A percentile compares a stretch with the other conserved stretches of the same genome.
Conservation (phyloP, 1,139 yeast genomes). For the Magnusiomyces ingens region DNA sequence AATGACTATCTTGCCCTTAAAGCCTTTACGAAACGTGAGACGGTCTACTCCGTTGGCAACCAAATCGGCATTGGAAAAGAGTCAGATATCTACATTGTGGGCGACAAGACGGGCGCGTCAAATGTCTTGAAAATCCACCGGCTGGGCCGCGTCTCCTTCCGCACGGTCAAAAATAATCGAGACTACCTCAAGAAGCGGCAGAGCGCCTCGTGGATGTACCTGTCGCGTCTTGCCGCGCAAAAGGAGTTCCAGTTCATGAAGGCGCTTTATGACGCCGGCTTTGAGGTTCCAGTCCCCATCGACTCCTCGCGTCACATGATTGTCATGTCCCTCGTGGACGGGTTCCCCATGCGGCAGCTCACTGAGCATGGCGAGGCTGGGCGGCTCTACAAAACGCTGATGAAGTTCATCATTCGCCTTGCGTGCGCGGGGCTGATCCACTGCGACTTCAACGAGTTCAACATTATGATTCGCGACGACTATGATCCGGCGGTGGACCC, state of each 20-base stretch:
- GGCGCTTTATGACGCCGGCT: conserved; percentile 64
- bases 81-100: too few species aligned
- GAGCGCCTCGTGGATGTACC: conserved; percentile 81
- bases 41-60: too few species aligned
- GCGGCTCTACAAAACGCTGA: conserved; percentile 70
- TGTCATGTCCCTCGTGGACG: conserved; percentile 84
- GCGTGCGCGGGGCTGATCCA: conserved; percentile 89
- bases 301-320: conserved; percentile 90
- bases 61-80: too few species aligned
- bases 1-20: too few species aligned
- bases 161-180: conserved; percentile 86
- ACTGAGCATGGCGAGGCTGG: conserved; percentile 61
- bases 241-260: conserved; percentile 88
- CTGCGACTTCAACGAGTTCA: conserved; percentile 96
- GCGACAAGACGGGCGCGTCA: too few species aligned
- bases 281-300: conserved; percentile 79
- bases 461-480: conserved; percentile 72
- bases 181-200: conserved; percentile 74
- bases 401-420: conserved; percentile 76
- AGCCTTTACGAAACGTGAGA: too few species aligned
- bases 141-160: conserved; percentile 87
- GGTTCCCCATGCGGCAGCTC: conserved; percentile 82
- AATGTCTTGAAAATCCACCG: conserved; percentile 85
- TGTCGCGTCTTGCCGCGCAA: conserved; percentile 83
- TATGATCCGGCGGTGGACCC: conserved; percentile 38